phyloP scores from a whole-genome alignment of 768 basidiomycete genomes.

The Boletus fagicola region DNA sequence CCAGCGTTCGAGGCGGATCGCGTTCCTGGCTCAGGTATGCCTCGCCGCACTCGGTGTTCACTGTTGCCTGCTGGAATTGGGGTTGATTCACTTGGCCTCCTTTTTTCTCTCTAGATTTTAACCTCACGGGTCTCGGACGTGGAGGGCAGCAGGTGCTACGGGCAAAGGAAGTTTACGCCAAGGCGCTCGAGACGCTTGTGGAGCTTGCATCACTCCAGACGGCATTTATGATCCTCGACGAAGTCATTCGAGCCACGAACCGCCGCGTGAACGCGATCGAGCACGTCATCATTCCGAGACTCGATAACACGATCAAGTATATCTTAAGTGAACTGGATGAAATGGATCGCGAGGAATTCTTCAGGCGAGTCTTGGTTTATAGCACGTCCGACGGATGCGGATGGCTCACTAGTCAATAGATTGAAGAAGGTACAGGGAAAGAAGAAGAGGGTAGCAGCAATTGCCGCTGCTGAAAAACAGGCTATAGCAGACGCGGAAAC shows the following conservation, averaged over 20 bases:
- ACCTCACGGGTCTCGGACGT: slow-evolving; percentile 92
- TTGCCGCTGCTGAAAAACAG: slow-evolving; percentile 30
- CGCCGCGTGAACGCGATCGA: slow-evolving; percentile 98
- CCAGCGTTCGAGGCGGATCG: slow-evolving; percentile 95
- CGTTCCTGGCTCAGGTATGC: slow-evolving; percentile 73
- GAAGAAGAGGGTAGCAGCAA: slow-evolving; percentile 82
- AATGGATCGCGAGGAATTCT: slow-evolving; percentile 96
- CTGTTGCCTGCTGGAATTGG: slow-evolving; percentile 3
- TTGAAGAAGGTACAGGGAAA: slow-evolving; percentile 97
- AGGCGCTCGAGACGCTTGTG: slow-evolving; percentile 95
- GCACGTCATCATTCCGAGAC: slow-evolving; percentile 90
- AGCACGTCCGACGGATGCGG: not conserved
- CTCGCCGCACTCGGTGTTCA: not conserved
- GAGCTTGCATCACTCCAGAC: slow-evolving; percentile 97
- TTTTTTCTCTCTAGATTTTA: slow-evolving; percentile 64
- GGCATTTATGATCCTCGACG: slow-evolving; percentile 97
- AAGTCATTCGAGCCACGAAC: slow-evolving; percentile 99
- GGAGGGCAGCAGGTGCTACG: slow-evolving; percentile 95
- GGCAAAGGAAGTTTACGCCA: slow-evolving; percentile 96
- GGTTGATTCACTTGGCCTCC: not conserved
- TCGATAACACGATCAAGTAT: slow-evolving; percentile 98
- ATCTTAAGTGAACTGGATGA: slow-evolving; percentile 97
- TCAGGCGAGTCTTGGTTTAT: slow-evolving; percentile 52
- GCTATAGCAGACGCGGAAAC: slow-evolving; percentile 5
- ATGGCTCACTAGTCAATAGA: slow-evolving; percentile 40